A percentile compares a stretch with the other conserved stretches of the same genome.
Conservation (phyloP, 768 basidiomycete genomes). For the Amanita exitialis region DNA sequence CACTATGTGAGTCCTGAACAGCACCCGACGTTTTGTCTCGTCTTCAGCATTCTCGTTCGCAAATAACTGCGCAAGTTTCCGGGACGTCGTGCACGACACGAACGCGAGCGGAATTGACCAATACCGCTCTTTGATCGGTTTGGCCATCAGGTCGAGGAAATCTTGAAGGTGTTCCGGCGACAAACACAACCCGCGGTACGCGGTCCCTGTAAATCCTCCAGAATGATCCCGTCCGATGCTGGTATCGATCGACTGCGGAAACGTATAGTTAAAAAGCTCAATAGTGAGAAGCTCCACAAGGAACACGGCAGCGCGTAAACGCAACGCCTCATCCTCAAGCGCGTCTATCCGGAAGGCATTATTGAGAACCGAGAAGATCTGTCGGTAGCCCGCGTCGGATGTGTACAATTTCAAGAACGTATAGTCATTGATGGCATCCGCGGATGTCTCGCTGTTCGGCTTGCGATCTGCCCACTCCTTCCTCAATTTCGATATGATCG, state of each 20-base stretch:
- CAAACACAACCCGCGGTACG: slow-evolving; percentile 12
- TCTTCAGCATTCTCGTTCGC: slow-evolving; percentile 6
- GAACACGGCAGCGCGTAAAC: slow-evolving; percentile 13
- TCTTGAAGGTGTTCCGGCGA: slow-evolving; percentile 9
- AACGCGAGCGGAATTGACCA: slow-evolving; percentile 16
- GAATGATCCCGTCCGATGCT: neutral
- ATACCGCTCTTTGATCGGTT: slow-evolving; percentile 13
- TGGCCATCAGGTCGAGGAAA: slow-evolving; percentile 11
- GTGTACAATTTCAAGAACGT: slow-evolving; percentile 12
- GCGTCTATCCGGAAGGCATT: slow-evolving; percentile 11
- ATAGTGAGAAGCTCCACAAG: slow-evolving; percentile 16
- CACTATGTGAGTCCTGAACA: slow-evolving; percentile 13
- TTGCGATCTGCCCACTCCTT: slow-evolving; percentile 13
- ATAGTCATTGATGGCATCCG: slow-evolving; percentile 7
- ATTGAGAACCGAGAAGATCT: slow-evolving; percentile 13
- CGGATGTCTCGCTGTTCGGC: neutral
- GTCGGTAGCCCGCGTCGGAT: slow-evolving; percentile 12
- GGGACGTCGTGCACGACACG: slow-evolving; percentile 12
- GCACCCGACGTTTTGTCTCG: slow-evolving; percentile 6
- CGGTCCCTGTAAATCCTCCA: slow-evolving; percentile 10
- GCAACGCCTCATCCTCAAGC: slow-evolving; percentile 5
- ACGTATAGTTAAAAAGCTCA: slow-evolving; percentile 16
- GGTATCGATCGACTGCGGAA: slow-evolving; percentile 1
- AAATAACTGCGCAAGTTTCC: slow-evolving; percentile 10
- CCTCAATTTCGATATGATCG: slow-evolving; percentile 6